Evolutionary conservation across 2,329 filamentous ascomycete genomes (phyloP), one percentile per base, ranked within the genome.

Genomic region (Fusarium scirpi): DNA sequence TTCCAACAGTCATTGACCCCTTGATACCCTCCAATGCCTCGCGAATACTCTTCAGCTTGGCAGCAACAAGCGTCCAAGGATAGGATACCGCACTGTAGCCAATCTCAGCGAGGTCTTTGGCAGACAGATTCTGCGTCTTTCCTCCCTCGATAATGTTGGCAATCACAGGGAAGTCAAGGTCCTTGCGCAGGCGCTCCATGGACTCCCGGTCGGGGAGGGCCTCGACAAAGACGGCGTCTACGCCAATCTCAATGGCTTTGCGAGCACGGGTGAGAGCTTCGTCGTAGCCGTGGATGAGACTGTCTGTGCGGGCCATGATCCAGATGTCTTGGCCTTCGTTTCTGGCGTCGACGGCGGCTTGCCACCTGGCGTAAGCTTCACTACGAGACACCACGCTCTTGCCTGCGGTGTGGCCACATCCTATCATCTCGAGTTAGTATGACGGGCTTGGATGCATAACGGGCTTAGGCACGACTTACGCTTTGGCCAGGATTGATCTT

Each of bases 401-500:
- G 1, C 82, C 83, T 40, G 82, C 81, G 1, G 82, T 85, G 62
- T 85, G 83, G 1, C 74, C 75, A 32, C 75, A 76, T 15, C 75
- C 75, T 76, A 9, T 11, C 1, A 16, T 22, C 1, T 18, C 0
- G 2, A 25, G 25, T 68, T 32, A 64, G 55, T 10, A 13, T 16
- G 40, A 22, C 2, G 7, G 5, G 18, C 4, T 7, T 13, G 5
- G 6, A 13, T 6, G 34, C 10, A 11, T 9, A 38, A 38, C 6
- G 22, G 20, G 13, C 34, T 79, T 68, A 10, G 34, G 10, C 12
- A 10, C 58, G n/a, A 56, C 57, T 1, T 47, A 85, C 83, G 73
- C 59, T 85, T 85, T 9, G 83, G 83, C 83, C 83, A 85, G 1
- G 81, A 83, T 65, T 85, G 83, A 57, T 85, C 82, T 59, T 85